Percentiles rank a stretch among this genome's conserved stretches.
These are phyloP conservation scores for Macrolepiota albuminosa DNA, from an alignment of 768 basidiomycete genomes.

Conservation along the genomic window DNA sequence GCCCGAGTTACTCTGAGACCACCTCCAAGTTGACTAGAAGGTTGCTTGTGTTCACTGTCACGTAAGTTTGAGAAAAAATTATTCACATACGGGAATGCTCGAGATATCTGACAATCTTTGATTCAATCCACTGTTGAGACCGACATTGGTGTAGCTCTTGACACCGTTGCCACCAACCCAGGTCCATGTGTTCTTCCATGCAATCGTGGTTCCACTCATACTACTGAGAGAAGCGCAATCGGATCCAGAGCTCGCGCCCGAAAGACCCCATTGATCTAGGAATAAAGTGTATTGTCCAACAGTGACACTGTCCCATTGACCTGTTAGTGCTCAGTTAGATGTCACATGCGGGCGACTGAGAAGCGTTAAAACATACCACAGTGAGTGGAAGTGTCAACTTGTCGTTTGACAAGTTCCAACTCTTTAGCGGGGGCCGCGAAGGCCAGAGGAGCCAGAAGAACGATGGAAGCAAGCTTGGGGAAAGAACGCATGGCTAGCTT, in stretches of 20 bases:
- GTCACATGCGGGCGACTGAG: background rate
- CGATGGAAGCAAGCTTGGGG: conserved; percentile 22
- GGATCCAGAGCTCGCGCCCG: conserved; percentile 39
- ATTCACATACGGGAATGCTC: conserved; percentile 45
- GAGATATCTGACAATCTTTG: conserved; percentile 47
- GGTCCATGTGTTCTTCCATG: conserved; percentile 49
- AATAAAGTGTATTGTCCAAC: conserved; percentile 44
- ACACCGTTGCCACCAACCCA: conserved; percentile 50
- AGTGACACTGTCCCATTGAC: conserved; percentile 47
- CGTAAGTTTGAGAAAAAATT: background rate
- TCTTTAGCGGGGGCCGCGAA: conserved; percentile 25
- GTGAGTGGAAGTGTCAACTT: conserved; percentile 33
- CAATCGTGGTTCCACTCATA: conserved; percentile 33
- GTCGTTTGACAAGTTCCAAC: conserved; percentile 19
- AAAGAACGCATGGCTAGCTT: conserved; percentile 16
- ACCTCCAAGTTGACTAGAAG: conserved; percentile 47
- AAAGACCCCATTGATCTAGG: conserved; percentile 43
- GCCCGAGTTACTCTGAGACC: conserved; percentile 42
- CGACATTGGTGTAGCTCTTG: conserved; percentile 60
- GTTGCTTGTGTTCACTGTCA: background rate
- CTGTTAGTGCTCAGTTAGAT: conserved; percentile 18
- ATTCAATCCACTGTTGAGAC: conserved; percentile 46
- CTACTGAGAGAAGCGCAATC: conserved; percentile 46
- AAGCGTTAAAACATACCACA: conserved; percentile 24
- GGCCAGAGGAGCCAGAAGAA: conserved; percentile 25